A percentile compares a stretch with the other conserved stretches of the same genome.
phyloP scores from a whole-genome alignment of 192 early-diverging fungal genomes.

The Phlyctochytrium bullatum region DNA sequence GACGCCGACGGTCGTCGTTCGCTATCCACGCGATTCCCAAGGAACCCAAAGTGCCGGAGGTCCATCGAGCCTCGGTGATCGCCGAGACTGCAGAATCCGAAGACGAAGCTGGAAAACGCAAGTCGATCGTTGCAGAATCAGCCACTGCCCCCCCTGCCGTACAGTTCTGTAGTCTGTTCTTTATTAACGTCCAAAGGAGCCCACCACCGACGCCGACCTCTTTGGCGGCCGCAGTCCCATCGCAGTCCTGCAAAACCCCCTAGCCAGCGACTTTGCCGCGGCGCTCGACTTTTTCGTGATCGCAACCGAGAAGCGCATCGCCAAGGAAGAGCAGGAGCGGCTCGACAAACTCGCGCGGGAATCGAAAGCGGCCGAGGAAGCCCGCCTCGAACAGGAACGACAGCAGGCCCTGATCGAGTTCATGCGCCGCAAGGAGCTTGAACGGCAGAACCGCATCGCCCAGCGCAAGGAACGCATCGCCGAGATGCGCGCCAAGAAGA shows the following conservation, averaged over 20 bases:
- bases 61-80: too few species aligned
- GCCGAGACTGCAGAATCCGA: too few species aligned
- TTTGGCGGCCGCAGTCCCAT: constrained; percentile 16
- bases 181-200: too few species aligned
- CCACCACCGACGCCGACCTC: too few species aligned
- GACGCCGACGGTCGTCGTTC: too few species aligned
- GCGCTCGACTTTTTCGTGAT: constrained; percentile 42
- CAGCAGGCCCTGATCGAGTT: constrained; percentile 20
- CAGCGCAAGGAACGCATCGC: constrained; percentile 20
- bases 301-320: constrained; percentile 15
- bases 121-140: too few species aligned
- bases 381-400: constrained; percentile 30
- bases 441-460: constrained; percentile 24
- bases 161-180: too few species aligned
- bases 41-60: too few species aligned
- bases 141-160: too few species aligned
- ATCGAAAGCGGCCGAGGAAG: constrained; percentile 27
- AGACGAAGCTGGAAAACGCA: too few species aligned
- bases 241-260: constrained; percentile 42
- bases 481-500: constrained; percentile 8
- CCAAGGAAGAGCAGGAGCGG: constrained; percentile 31
- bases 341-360: constrained; percentile 29
- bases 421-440: constrained; percentile 31
- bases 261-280: constrained; percentile 31
- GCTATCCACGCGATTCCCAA: too few species aligned